Conservation (phyloP, 768 basidiomycete species). For the Boletus rufocinnamomeus region DNA sequence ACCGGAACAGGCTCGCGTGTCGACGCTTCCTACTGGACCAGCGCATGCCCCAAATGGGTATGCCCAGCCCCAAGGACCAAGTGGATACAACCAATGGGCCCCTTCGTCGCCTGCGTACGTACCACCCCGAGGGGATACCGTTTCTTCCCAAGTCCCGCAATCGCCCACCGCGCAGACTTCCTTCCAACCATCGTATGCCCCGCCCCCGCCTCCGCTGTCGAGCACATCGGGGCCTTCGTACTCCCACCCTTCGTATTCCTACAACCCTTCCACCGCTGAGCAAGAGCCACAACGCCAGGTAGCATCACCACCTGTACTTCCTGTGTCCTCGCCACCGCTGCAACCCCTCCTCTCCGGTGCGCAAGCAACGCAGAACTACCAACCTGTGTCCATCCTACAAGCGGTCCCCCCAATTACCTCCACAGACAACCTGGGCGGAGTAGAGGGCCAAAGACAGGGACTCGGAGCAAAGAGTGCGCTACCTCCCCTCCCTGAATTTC, state of each 20-base stretch:
- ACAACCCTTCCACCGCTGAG: slow-evolving; percentile 10
- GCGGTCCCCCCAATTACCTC: slow-evolving; percentile 7
- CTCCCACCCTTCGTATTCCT: slow-evolving; percentile 15
- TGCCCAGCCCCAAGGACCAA: slow-evolving; percentile 29
- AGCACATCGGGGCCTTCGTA: slow-evolving; percentile 19
- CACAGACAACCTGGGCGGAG: slow-evolving; percentile 3
- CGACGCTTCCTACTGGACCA: slow-evolving; percentile 32
- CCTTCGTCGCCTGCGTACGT: slow-evolving; percentile 23
- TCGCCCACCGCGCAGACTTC: slow-evolving; percentile 30
- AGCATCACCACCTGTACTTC: slow-evolving; percentile 12
- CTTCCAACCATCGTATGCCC: slow-evolving; percentile 33
- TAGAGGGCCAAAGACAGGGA: slow-evolving; percentile 22
- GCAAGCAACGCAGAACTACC: slow-evolving; percentile 20
- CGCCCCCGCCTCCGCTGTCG: slow-evolving; percentile 22
- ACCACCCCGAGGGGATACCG: slow-evolving; percentile 22
- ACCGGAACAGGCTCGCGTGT: slow-evolving; percentile 19
- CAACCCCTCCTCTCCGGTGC: slow-evolving; percentile 15
- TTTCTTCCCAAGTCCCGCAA: slow-evolving; percentile 29
- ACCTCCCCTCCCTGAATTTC: slow-evolving; percentile 10
- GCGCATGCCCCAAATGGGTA: slow-evolving; percentile 31
- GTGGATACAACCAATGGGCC: slow-evolving; percentile 38
- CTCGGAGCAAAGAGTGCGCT: slow-evolving; percentile 1
- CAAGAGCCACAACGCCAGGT: slow-evolving; percentile 17
- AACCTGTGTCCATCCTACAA: slow-evolving; percentile 26
- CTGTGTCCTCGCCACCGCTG: slow-evolving; percentile 9